Percentiles rank a stretch among this genome's conserved stretches.
Evolutionary conservation across 768 basidiomycete species (phyloP).

Genomic region (Russula sp.): DNA sequence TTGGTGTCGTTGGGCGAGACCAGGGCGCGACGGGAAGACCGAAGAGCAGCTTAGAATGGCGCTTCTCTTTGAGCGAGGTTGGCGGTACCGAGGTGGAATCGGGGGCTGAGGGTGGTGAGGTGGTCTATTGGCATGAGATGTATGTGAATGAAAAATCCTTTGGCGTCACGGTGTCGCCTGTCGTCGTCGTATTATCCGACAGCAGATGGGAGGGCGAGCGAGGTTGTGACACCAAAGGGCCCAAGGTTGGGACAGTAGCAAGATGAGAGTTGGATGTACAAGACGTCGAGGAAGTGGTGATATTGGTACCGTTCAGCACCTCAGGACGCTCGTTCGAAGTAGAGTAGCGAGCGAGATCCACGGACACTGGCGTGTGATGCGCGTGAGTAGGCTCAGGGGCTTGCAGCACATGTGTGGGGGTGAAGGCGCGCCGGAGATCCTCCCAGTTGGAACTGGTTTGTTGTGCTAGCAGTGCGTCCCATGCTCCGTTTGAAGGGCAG

Average conservation of each 20-base stretch:
- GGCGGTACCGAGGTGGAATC: constrained; percentile 16
- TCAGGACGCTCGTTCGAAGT: too few relatives aligned
- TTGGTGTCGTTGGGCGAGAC: constrained; percentile 8
- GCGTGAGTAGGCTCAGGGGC: too few relatives aligned
- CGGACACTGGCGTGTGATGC: too few relatives aligned
- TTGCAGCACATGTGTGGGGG: too few relatives aligned
- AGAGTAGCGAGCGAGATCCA: too few relatives aligned
- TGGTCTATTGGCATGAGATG: constrained; percentile 8
- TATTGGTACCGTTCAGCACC: too few relatives aligned
- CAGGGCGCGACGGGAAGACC: constrained; percentile 22
- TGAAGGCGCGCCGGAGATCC: constrained; percentile 56
- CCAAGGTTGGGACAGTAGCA: too few relatives aligned
- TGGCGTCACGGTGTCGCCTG: constrained; percentile 53
- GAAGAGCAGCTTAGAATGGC: constrained; percentile 39
- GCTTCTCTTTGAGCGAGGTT: constrained; percentile 29
- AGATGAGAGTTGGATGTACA: too few relatives aligned
- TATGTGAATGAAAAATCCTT: constrained; percentile 15
- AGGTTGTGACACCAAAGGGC: too few relatives aligned
- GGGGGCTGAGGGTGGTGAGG: constrained; percentile 14
- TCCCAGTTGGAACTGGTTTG: constrained; percentile 80
- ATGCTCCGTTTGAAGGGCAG: constrained; percentile 49
- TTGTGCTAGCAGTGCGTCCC: constrained; percentile 51
- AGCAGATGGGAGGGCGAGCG: constrained; percentile 36
- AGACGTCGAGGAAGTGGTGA: too few relatives aligned
- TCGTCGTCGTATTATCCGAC: constrained; percentile 56